phyloP scores from a whole-genome alignment of 306 rosid genomes.

The Rubus parviflorus region DNA sequence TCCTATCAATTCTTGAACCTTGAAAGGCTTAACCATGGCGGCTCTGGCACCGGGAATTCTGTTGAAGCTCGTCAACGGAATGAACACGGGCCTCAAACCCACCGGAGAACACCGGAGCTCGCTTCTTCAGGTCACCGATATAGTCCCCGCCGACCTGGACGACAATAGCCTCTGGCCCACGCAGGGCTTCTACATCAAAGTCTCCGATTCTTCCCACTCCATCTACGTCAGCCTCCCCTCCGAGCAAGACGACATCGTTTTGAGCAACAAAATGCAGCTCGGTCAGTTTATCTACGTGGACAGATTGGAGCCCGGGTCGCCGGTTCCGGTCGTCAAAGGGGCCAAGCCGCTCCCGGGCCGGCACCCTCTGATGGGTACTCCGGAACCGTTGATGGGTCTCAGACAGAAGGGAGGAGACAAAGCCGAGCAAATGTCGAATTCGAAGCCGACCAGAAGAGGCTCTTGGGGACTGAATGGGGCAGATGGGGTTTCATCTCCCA shows the following conservation, averaged over 20 bases:
- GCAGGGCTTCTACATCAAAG: constrained; percentile 82
- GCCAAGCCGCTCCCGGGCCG: constrained; percentile 86
- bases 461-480: constrained; percentile 66
- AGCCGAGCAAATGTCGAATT: constrained; percentile 34
- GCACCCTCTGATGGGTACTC: constrained; percentile 80
- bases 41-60: constrained; percentile 84
- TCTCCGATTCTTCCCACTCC: constrained; percentile 87
- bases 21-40: constrained; percentile 44
- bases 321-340: constrained; percentile 69
- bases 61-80: constrained; percentile 67
- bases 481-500: constrained; percentile 51
- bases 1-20: constrained; percentile 1
- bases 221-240: constrained; percentile 77
- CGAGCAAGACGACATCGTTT: constrained; percentile 73
- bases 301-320: constrained; percentile 76
- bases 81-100: constrained; percentile 64
- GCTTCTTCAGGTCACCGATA: constrained; percentile 82
- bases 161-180: constrained; percentile 72
- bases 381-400: constrained; percentile 77
- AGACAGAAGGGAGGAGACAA: constrained; percentile 53
- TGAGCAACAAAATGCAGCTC: constrained; percentile 84
- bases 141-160: constrained; percentile 87
- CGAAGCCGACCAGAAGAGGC: constrained; percentile 52
- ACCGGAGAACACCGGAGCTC: constrained; percentile 83
- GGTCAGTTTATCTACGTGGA: constrained; percentile 91